These are phyloP conservation scores for Melastoma candidum DNA, from an alignment of 441 rosid species.

Conservation along the genomic window DNA sequence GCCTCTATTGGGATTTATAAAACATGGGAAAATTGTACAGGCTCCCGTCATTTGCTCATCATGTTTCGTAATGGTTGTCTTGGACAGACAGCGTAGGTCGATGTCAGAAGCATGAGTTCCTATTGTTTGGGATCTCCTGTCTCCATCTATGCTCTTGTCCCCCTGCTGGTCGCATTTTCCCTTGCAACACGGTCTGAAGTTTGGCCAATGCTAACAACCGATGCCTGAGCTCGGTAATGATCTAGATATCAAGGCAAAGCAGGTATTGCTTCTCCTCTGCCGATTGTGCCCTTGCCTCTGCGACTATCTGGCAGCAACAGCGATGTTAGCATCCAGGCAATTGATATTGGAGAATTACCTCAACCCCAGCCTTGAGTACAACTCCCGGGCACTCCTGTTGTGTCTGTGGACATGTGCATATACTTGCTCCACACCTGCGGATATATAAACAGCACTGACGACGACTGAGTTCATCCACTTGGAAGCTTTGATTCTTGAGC, in stretches of 20 bases:
- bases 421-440: slow-evolving; percentile 49
- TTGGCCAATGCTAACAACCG: slow-evolving; percentile 53
- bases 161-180: too few species aligned
- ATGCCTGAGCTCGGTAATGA: slow-evolving; percentile 80
- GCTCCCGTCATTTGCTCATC: too few species aligned
- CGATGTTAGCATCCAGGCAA: too few species aligned
- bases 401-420: slow-evolving; percentile 66
- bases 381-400: slow-evolving; percentile 49
- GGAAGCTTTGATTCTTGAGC: too few species aligned
- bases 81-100: too few species aligned
- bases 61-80: too few species aligned
- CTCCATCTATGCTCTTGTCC: too few species aligned
- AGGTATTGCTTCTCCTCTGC: slow-evolving; percentile 46
- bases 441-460: slow-evolving; percentile 10
- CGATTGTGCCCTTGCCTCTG: slow-evolving; percentile 34
- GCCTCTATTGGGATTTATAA: too few species aligned
- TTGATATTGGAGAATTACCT: slow-evolving; percentile 32
- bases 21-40: too few species aligned
- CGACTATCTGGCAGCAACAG: slow-evolving; percentile 43
- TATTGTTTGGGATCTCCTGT: too few species aligned
- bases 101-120: too few species aligned
- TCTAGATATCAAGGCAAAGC: slow-evolving; percentile 32
- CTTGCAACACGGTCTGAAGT: slow-evolving; percentile 40
- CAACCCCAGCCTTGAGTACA: slow-evolving; percentile 59
- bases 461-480: not conserved